Base-by-base conservation (phyloP, 805 yeast genomes). In the Lachancea nothofagi region DNA sequence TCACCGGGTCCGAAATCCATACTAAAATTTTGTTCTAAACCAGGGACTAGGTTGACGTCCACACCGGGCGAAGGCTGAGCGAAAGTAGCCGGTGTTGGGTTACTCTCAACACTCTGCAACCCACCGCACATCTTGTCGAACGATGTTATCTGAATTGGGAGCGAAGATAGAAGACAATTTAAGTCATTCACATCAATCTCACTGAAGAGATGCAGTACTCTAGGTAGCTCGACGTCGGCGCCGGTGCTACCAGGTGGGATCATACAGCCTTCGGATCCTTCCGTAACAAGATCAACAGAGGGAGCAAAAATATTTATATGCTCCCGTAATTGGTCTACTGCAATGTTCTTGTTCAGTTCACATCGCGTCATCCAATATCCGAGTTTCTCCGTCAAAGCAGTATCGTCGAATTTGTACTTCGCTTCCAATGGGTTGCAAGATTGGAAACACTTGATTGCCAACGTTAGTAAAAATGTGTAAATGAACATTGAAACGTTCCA, bases 401-500 rank as follows among this genome's bases (percentile, higher is more conserved):
- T 27, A 33, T 9, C 41, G 2, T 21, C 29, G 33, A 17, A 48
- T 42, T 5, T 38, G 28, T 26, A 42, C 10, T 25, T 31, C 9
- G 23, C 15, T 6, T 33, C 30, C 10, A 20, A 28, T 6, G 30
- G 29, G 22, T 31, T 34, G 8, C 21, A 34, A 5, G 37, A 27
- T n/a, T 49, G 42, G 31, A 45, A 48, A 13, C 43, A 38, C 10
- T 41, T 38, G 1, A 50, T 35, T 2, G 47, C 37, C 28, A 48
- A 40, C 19, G 44, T 41, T 38, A 57, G 38, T 3, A 57, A 35
- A 23, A 47, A 51, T 2, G 60, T 49, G 41, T 43, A 54, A 28
- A 55, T 40, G 28, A 50, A 53, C 7, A 54, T 38, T 3, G 54
- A 40, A 5, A 46, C 47, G 22, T 53, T 54, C 55, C 57, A 55